Conservation (phyloP, 2,329 filamentous ascomycete species). For the Penicillium sclerotiorum region DNA sequence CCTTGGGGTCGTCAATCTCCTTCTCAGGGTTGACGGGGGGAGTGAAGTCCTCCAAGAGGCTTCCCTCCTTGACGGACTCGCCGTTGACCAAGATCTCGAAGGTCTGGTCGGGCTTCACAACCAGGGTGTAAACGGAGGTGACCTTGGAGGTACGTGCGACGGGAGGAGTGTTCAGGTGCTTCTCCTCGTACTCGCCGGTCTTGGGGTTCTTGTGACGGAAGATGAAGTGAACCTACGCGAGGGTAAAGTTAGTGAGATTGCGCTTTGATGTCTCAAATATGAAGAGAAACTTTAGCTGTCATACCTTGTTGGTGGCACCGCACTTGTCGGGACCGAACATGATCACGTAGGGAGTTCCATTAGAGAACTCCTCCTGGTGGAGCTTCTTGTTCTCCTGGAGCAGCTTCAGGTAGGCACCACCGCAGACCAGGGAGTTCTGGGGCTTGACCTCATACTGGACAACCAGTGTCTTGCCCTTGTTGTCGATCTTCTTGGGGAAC, state of each 20-base stretch:
- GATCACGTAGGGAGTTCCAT: conserved; percentile 96
- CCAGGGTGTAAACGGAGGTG: conserved; percentile 91
- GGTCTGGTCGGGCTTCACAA: conserved; percentile 95
- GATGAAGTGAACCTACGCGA: conserved; percentile 74
- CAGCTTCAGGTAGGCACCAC: conserved; percentile 98
- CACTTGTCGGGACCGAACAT: conserved; percentile 99
- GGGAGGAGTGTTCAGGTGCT: conserved; percentile 86
- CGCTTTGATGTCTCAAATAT: background rate
- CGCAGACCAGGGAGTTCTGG: conserved; percentile 94
- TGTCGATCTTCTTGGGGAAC: conserved; percentile 93
- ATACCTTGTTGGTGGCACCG: conserved; percentile 95
- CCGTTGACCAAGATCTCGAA: conserved; percentile 92
- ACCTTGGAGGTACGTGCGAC: conserved; percentile 88
- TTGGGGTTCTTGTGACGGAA: conserved; percentile 99
- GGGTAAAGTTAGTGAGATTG: background rate
- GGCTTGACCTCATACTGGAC: conserved; percentile 99
- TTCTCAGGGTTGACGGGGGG: conserved; percentile 90
- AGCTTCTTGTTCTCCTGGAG: conserved; percentile 97
- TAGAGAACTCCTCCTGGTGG: conserved; percentile 96
- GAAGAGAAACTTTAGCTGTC: conserved; percentile 7
- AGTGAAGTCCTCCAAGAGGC: conserved; percentile 88
- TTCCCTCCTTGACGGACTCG: conserved; percentile 83
- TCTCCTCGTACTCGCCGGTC: conserved; percentile 99
- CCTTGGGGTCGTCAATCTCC: conserved; percentile 94
- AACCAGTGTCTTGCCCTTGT: conserved; percentile 95